Conservation (phyloP, 2,329 filamentous ascomycete genomes). For the Eurotiales sp. region DNA sequence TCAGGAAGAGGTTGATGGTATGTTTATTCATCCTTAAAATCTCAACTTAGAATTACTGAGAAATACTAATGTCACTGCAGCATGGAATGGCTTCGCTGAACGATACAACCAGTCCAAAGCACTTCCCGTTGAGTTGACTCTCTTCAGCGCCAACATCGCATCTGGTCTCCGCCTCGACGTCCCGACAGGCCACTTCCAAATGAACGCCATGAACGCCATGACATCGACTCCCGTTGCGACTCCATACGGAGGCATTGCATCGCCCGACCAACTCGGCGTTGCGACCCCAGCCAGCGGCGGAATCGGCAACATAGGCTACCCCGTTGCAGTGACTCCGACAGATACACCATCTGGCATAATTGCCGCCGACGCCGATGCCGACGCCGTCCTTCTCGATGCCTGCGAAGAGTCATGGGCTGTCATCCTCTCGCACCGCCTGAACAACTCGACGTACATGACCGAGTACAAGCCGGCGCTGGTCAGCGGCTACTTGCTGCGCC, state of each 20-base stretch:
- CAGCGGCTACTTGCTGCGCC: conserved; percentile 47
- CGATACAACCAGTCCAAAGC: conserved; percentile 35
- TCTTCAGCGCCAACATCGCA: conserved; percentile 32
- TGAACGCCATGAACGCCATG: conserved; percentile 29
- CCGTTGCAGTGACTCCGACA: conserved; percentile 28
- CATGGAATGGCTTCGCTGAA: conserved; percentile 35
- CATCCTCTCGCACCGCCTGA: conserved; percentile 50
- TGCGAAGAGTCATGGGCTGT: conserved; percentile 59
- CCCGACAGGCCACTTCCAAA: conserved; percentile 29
- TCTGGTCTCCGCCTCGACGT: conserved; percentile 34
- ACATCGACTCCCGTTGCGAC: conserved; percentile 39
- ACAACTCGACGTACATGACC: conserved; percentile 38
- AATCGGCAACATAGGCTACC: conserved; percentile 29
- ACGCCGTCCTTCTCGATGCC: conserved; percentile 55
- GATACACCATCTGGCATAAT: conserved; percentile 24
- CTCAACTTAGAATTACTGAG: no score
- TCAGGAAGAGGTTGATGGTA: conserved; percentile 50
- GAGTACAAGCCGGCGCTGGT: conserved; percentile 41
- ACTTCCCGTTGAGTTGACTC: conserved; percentile 32
- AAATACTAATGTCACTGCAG: conserved; percentile 22
- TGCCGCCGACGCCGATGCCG: conserved; percentile 48
- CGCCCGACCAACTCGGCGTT: conserved; percentile 42
- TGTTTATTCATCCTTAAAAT: conserved; percentile 11
- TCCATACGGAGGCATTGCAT: conserved; percentile 35
- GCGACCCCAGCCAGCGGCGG: conserved; percentile 33